Conservation (phyloP, 2,329 filamentous ascomycete species). For the Penicillium brevicompactum region DNA sequence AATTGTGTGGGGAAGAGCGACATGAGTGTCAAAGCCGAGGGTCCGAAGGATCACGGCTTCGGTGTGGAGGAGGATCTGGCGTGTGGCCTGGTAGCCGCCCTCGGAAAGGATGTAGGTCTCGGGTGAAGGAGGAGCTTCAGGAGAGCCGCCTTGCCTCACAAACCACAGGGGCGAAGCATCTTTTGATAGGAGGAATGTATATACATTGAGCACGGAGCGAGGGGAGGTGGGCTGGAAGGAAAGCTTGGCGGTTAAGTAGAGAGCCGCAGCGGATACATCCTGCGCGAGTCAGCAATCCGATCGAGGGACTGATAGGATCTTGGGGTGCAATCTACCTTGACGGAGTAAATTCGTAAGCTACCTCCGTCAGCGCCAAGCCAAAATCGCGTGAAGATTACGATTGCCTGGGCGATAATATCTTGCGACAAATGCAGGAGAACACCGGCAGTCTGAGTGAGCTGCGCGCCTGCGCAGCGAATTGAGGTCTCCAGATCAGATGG, state of each 20-base stretch:
- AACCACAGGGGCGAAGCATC: slow-evolving; percentile 56
- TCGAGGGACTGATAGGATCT: neutral
- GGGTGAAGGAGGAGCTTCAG: slow-evolving; percentile 45
- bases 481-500: slow-evolving; percentile 45
- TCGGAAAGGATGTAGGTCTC: slow-evolving; percentile 71
- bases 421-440: slow-evolving; percentile 82
- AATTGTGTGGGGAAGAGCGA: slow-evolving; percentile 81
- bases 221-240: slow-evolving; percentile 75
- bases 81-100: slow-evolving; percentile 66
- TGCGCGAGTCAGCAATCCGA: slow-evolving; percentile 38
- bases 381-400: slow-evolving; percentile 78
- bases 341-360: slow-evolving; percentile 45
- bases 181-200: slow-evolving; percentile 73
- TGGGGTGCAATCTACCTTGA: slow-evolving; percentile 36
- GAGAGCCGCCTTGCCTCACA: slow-evolving; percentile 33
- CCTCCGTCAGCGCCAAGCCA: slow-evolving; percentile 62
- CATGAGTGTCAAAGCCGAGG: slow-evolving; percentile 80
- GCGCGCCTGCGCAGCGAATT: slow-evolving; percentile 47
- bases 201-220: slow-evolving; percentile 81
- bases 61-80: slow-evolving; percentile 66
- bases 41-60: slow-evolving; percentile 77
- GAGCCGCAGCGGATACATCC: slow-evolving; percentile 77
- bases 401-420: slow-evolving; percentile 81
- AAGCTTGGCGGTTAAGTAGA: slow-evolving; percentile 83
- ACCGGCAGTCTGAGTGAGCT: slow-evolving; percentile 51